phyloP scores from a whole-genome alignment of 208 protist genomes.

The Crithidia expoeki region DNA sequence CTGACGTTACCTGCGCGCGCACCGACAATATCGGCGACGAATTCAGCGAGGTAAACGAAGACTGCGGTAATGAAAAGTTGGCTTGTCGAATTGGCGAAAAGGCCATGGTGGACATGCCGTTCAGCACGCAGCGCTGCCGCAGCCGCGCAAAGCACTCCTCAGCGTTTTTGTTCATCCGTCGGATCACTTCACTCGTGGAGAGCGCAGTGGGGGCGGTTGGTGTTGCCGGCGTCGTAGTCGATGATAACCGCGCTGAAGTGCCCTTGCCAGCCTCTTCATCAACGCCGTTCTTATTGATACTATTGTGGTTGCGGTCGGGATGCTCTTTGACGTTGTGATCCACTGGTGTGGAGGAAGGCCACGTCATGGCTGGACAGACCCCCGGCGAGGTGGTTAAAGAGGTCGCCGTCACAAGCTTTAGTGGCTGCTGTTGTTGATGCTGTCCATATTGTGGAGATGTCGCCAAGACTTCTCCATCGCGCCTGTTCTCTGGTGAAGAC shows the following conservation, averaged over 20 bases:
- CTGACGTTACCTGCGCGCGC: not conserved
- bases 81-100: not conserved
- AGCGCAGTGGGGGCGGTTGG: not conserved
- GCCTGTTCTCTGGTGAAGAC: not conserved
- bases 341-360: not conserved
- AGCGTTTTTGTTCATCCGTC: slow-evolving; percentile 11
- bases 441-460: no score
- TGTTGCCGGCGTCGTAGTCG: not conserved
- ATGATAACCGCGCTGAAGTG: not conserved
- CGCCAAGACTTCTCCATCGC: no score
- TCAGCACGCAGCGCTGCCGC: slow-evolving; percentile 25
- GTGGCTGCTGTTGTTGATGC: not conserved
- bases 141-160: slow-evolving; percentile 26
- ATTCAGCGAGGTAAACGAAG: not conserved
- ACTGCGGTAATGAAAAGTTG: not conserved
- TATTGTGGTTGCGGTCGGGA: no score
- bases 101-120: slow-evolving; percentile 4
- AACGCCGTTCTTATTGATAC: not conserved
- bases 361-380: slow-evolving; percentile 5
- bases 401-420: not conserved
- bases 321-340: not conserved
- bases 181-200: not conserved
- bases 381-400: not conserved
- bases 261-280: not conserved
- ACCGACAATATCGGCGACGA: not conserved